Evolutionary conservation across 2,329 filamentous ascomycete species (phyloP).

Genomic region (Metarhizium anisopliae): DNA sequence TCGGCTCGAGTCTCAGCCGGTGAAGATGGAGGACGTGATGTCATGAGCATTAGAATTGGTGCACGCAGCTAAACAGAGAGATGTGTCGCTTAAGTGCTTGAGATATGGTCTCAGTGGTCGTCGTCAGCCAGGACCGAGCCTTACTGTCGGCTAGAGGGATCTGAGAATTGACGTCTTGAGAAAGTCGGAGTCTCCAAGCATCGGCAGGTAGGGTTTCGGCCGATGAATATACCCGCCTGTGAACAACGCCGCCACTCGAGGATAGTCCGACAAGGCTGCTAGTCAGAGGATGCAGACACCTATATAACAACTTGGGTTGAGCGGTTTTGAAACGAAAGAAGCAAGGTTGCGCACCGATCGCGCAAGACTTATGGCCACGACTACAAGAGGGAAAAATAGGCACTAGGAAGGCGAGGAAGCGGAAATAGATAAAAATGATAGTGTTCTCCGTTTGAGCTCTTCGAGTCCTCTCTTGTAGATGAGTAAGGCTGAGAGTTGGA

Average conservation of each 20-base stretch:
- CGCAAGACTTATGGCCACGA: neutral
- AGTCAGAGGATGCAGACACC: neutral
- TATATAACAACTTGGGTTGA: neutral
- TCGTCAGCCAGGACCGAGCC: neutral
- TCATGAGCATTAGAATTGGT: conserved; percentile 7
- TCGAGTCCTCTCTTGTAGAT: neutral
- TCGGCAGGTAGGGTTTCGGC: neutral
- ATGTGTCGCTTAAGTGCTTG: neutral
- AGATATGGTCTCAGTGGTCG: neutral
- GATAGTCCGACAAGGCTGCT: neutral
- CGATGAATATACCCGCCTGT: neutral
- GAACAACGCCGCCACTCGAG: neutral
- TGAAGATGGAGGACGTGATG: conserved; percentile 6
- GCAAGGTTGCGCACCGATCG: neutral
- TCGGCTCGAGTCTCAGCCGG: conserved; percentile 5
- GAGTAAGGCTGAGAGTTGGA: neutral
- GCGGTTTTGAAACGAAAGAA: neutral
- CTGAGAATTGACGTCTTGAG: neutral
- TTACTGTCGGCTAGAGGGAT: neutral
- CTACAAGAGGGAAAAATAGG: neutral
- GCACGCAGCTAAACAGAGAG: neutral
- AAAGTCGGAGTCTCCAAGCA: neutral
- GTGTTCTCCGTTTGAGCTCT: neutral
- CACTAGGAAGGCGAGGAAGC: neutral
- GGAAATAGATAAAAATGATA: neutral